Conservation (phyloP, 202 grass and related monocot genomes). For the Zizania palustris region DNA sequence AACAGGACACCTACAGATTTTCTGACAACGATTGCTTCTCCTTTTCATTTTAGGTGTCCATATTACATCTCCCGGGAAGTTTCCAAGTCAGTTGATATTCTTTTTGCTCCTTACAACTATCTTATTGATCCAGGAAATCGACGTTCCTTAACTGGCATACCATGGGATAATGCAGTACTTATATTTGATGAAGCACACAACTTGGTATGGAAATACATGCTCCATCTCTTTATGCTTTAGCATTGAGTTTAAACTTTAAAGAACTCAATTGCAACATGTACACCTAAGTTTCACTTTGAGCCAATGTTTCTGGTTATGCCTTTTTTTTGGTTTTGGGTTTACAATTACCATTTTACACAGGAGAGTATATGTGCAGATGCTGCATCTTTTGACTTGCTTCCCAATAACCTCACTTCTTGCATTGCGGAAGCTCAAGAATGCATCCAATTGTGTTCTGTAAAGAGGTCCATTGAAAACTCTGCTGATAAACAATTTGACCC, state of each 20-base stretch:
- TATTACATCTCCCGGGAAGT: constrained; percentile 96
- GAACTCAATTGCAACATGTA: not conserved
- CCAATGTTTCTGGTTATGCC: constrained; percentile 20
- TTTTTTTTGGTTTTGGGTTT: constrained; percentile 34
- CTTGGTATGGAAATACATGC: constrained; percentile 53
- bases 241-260: constrained; percentile 38
- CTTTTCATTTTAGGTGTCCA: constrained; percentile 69
- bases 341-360: constrained; percentile 54
- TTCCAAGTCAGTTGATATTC: constrained; percentile 85
- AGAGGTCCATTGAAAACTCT: constrained; percentile 66
- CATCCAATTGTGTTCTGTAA: constrained; percentile 72
- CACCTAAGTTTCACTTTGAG: constrained; percentile 28
- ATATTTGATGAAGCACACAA: constrained; percentile 99
- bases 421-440: constrained; percentile 91
- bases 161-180: constrained; percentile 85
- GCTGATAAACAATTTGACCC: constrained; percentile 91
- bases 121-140: constrained; percentile 94
- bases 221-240: not conserved
- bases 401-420: constrained; percentile 70
- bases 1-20: not conserved
- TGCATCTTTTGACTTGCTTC: constrained; percentile 90
- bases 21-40: constrained; percentile 18
- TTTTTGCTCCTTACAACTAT: constrained; percentile 99
- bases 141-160: constrained; percentile 74
- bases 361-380: constrained; percentile 98